Evolutionary conservation across 139 green algal genomes (phyloP).

Genomic region (Astrephomene gubernaculifera): DNA sequence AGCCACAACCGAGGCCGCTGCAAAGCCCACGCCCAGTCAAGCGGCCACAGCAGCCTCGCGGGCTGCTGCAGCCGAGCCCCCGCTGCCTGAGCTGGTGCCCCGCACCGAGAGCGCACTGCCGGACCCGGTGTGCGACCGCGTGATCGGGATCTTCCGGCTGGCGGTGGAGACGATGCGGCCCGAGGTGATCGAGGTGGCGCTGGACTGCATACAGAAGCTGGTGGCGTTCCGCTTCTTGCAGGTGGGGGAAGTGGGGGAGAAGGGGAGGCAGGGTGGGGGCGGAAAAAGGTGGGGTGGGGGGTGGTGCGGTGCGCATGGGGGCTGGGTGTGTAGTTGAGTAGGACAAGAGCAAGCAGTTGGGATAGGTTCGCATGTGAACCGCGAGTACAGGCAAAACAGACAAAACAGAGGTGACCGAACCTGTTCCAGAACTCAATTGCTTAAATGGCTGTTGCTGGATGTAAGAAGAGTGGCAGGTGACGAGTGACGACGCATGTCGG

Average conservation of each 20-base stretch:
- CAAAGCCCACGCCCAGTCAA: too few species aligned
- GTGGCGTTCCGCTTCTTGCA: conserved; percentile 79
- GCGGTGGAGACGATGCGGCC: conserved; percentile 80
- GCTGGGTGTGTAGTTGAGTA: too few species aligned
- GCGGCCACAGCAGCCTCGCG: neutral
- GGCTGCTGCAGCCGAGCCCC: neutral
- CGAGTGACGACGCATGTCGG: too few species aligned
- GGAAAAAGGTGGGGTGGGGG: neutral
- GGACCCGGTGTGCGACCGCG: conserved; percentile 23
- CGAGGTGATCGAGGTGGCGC: conserved; percentile 81
- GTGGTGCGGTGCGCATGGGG: neutral
- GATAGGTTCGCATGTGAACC: too few species aligned
- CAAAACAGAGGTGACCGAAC: too few species aligned
- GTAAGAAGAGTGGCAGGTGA: too few species aligned
- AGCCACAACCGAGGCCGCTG: too few species aligned
- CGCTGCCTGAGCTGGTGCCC: conserved; percentile 49
- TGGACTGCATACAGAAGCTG: conserved; percentile 94
- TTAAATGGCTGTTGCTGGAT: too few species aligned
- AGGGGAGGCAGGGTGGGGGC: neutral
- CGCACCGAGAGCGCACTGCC: conserved; percentile 50
- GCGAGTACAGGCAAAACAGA: too few species aligned
- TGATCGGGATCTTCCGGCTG: conserved; percentile 57
- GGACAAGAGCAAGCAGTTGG: too few species aligned
- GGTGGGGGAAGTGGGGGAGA: conserved; percentile 13
- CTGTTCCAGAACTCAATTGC: too few species aligned